A percentile compares a stretch with the other conserved stretches of the same genome.
Evolutionary conservation across 1,284 basidiomycete genomes (phyloP).

Genomic region (Mycena citricolor): DNA sequence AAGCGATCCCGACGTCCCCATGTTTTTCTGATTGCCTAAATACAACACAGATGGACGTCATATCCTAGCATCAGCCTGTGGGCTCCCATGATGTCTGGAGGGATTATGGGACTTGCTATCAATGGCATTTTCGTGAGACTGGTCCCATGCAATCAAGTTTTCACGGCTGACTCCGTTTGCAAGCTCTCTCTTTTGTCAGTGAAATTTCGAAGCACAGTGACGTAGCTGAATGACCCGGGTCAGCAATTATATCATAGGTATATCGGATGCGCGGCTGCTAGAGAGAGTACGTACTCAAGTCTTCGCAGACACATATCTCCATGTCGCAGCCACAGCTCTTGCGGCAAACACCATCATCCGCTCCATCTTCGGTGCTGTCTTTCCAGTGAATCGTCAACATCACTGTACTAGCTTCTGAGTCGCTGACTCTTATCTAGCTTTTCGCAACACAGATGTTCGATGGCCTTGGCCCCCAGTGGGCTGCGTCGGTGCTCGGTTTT

Average conservation of each 20-base stretch:
- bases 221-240: conserved; percentile 42
- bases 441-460: conserved; percentile 57
- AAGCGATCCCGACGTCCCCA: conserved; percentile 28
- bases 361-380: conserved; percentile 55
- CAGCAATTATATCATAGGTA: conserved; percentile 57
- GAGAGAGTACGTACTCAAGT: conserved; percentile 31
- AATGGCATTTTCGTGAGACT: conserved; percentile 56
- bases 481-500: conserved; percentile 53
- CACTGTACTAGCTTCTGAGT: neutral
- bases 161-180: neutral
- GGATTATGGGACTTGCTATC: conserved; percentile 54
- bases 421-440: conserved; percentile 32
- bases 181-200: conserved; percentile 14
- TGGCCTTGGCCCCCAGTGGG: conserved; percentile 51
- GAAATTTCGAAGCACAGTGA: too few species aligned
- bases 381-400: conserved; percentile 45
- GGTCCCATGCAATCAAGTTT: neutral
- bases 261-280: conserved; percentile 36
- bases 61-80: conserved; percentile 54
- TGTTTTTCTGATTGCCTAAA: neutral
- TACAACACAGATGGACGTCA: conserved; percentile 47
- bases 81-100: conserved; percentile 54
- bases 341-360: conserved; percentile 56
- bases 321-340: conserved; percentile 58
- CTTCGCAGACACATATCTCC: conserved; percentile 46